Conservation (phyloP, 2,329 filamentous ascomycete genomes). For the Pseudogymnoascus destructans region DNA sequence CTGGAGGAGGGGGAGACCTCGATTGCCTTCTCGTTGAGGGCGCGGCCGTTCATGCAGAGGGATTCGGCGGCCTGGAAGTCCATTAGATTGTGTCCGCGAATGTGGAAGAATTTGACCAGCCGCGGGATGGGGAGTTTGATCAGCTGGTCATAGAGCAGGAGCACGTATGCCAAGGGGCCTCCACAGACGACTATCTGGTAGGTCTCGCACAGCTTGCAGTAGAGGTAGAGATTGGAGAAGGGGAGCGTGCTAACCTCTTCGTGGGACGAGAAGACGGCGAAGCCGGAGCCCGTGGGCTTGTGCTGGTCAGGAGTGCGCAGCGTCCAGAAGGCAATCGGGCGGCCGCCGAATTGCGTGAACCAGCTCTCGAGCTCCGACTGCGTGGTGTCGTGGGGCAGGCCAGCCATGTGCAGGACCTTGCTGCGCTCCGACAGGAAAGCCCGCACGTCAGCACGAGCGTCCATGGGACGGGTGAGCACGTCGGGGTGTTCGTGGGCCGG, state of each 20-base stretch:
- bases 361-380: constrained; percentile 98
- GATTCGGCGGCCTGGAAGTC: constrained; percentile 74
- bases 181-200: constrained; percentile 19
- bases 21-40: constrained; percentile 96
- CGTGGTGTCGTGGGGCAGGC: constrained; percentile 91
- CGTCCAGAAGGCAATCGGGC: constrained; percentile 98
- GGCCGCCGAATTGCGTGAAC: constrained; percentile 97
- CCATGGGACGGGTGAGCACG: constrained; percentile 88
- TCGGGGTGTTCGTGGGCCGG: constrained; percentile 87
- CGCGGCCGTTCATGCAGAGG: constrained; percentile 97
- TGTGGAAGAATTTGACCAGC: constrained; percentile 23
- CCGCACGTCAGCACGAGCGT: constrained; percentile 88
- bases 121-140: constrained; percentile 13
- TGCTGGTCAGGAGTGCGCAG: constrained; percentile 95
- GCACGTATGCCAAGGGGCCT: constrained; percentile 17
- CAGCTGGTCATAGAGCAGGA: constrained; percentile 24
- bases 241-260: constrained; percentile 59
- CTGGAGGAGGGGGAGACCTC: constrained; percentile 97
- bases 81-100: constrained; percentile 24
- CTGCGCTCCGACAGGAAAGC: constrained; percentile 92
- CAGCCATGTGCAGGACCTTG: constrained; percentile 97
- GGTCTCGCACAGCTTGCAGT: constrained; percentile 20
- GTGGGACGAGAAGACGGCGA: constrained; percentile 96
- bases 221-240: constrained; percentile 19
- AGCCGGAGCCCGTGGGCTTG: constrained; percentile 97